Percentiles rank a stretch among this genome's conserved stretches.
These are phyloP conservation scores for Proliferodiscus dingleyae DNA, from an alignment of 2,329 filamentous ascomycete genomes.

Conservation along the genomic window DNA sequence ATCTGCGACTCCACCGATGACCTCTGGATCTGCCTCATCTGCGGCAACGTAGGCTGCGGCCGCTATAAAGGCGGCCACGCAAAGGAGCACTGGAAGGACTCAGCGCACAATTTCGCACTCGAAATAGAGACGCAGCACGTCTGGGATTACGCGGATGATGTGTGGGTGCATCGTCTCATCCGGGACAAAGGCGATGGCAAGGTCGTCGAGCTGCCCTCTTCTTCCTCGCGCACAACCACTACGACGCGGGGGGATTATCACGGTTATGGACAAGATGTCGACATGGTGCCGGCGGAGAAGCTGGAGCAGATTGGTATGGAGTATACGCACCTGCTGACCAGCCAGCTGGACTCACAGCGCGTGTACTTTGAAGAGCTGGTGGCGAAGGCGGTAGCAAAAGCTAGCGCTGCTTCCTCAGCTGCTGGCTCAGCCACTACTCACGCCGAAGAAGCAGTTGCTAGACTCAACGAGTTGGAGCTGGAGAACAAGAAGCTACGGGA, in stretches of 20 bases:
- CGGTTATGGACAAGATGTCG: conserved; percentile 40
- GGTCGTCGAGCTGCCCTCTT: conserved; percentile 75
- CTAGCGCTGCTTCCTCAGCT: conserved; percentile 62
- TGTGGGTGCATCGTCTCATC: conserved; percentile 93
- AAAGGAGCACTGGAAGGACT: conserved; percentile 88
- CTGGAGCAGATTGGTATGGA: conserved; percentile 79
- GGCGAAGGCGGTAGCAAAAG: conserved; percentile 84
- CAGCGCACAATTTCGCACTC: conserved; percentile 84
- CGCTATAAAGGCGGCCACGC: conserved; percentile 92
- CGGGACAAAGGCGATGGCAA: conserved; percentile 91
- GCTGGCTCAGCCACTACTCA: conserved; percentile 57
- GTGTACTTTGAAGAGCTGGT: conserved; percentile 93
- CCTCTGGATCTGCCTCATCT: conserved; percentile 93
- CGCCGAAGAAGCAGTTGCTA: conserved; percentile 44
- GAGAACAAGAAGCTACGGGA: conserved; percentile 44
- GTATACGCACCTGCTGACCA: conserved; percentile 89
- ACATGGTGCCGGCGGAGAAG: conserved; percentile 66
- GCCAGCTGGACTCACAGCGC: conserved; percentile 87
- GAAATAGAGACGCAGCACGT: conserved; percentile 92
- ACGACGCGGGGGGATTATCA: conserved; percentile 2
- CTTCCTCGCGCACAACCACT: conserved; percentile 20
- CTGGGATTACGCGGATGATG: conserved; percentile 95
- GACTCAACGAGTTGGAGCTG: conserved; percentile 48
- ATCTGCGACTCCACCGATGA: conserved; percentile 77
- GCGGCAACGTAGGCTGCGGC: conserved; percentile 87